Evolutionary conservation across 352 stramenopile genomes (phyloP), one percentile per base, ranked within the genome.

Genomic region (Pythium vanterpoolii): DNA sequence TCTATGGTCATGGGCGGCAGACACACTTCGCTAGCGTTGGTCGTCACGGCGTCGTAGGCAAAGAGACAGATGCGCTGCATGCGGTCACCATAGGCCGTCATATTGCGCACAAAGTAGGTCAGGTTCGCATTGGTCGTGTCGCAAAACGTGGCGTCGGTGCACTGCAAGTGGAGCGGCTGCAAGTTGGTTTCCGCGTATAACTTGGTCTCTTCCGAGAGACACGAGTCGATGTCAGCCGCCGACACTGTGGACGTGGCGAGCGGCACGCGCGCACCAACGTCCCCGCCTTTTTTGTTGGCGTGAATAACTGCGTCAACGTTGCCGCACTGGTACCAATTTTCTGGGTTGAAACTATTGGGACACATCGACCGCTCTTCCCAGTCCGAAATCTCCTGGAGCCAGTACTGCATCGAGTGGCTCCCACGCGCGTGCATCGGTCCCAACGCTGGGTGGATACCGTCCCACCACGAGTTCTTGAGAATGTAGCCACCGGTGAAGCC

Each of bases 401-500:
- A 90, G 52, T 86, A 90, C 67, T 83, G 76, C 39, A 80, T 63
- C 69, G 74, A 83, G 62, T 90, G 80, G 39, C 77, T 88, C 44
- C 80, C 80, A 27, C 76, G 74, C 44, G 80, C 76, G 45, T 86
- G 79, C 54, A 45, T 76, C 3, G 79, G 77, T 23, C 79, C 79
- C 18, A 90, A 76, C 23, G 64, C 57, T 0, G 77, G 79, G 58
- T 86, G 72, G 24, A 86, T 79, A 30, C 78, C 74, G 40, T 90
- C 77, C 44, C 71, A 81, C 77, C 80, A 90, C 58, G 80, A 90
- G 71, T 90, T 90, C 69, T 90, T 90, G 34, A 90, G 69, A 49
- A 90, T 86, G 56, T 83, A 87, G 39, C 77, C 78, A 31, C 77
- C 80, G 0, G 74, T 87, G 60, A 71, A 83, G 56, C 80, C 78